These are phyloP conservation scores for Lasiodiplodia hormozganensis DNA, from an alignment of 2,329 filamentous ascomycete genomes.

Conservation along the genomic window DNA sequence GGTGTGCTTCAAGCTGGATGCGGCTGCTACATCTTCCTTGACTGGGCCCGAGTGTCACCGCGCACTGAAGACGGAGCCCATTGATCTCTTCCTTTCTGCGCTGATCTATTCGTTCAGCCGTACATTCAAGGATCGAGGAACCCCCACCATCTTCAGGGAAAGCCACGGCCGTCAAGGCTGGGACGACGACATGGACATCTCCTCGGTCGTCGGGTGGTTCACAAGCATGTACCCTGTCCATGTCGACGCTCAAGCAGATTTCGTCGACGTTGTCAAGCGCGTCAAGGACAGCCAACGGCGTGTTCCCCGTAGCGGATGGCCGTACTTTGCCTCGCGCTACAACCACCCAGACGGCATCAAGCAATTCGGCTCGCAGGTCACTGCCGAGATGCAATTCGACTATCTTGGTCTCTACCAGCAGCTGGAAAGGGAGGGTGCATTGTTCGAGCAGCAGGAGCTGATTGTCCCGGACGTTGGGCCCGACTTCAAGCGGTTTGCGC, in stretches of 20 bases:
- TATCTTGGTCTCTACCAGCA: conserved; percentile 61
- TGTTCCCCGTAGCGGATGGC: conserved; percentile 3
- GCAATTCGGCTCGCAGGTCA: conserved; percentile 11
- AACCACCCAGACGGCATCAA: conserved; percentile 1
- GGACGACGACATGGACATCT: conserved; percentile 35
- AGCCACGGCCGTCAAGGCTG: conserved; percentile 37
- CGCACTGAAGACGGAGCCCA: conserved; percentile 16
- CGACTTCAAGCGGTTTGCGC: conserved; percentile 51
- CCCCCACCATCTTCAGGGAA: conserved; percentile 32
- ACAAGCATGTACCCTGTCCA: conserved; percentile 14
- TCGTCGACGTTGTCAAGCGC: not conserved
- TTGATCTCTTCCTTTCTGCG: conserved; percentile 21
- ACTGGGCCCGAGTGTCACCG: conserved; percentile 14
- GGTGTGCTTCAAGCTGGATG: conserved; percentile 40
- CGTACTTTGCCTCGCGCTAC: conserved; percentile 20
- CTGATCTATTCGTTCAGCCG: conserved; percentile 14
- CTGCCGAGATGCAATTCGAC: conserved; percentile 65
- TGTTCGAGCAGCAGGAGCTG: conserved; percentile 16
- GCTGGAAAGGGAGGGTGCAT: conserved; percentile 45
- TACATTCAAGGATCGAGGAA: conserved; percentile 16
- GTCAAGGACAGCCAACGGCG: conserved; percentile 3
- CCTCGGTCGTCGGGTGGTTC: conserved; percentile 38
- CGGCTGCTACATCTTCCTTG: conserved; percentile 39
- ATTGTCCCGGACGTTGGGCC: conserved; percentile 19
- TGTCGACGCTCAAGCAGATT: conserved; percentile 1